Conservation (phyloP, 2,329 filamentous ascomycete genomes). For the Alternaria panax region DNA sequence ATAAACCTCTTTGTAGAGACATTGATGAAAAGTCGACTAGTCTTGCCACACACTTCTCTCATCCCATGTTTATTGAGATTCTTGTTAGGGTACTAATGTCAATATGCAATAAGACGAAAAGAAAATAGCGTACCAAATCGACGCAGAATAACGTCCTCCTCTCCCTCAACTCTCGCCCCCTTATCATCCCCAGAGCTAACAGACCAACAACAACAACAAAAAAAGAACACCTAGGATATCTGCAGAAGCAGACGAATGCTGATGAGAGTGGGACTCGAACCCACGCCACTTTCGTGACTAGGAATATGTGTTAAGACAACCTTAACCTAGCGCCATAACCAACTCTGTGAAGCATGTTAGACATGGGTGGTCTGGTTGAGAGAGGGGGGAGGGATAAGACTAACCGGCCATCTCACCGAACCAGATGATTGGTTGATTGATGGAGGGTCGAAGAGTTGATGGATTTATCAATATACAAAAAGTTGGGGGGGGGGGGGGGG, state of each 20-base stretch:
- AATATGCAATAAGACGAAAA: too few species aligned
- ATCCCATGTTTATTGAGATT: too few species aligned
- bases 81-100: too few species aligned
- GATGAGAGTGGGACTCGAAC: conserved; percentile 53
- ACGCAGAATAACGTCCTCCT: not conserved
- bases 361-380: too few species aligned
- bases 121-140: not conserved
- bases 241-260: conserved; percentile 39
- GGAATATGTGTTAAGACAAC: conserved; percentile 24
- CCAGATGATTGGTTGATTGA: not conserved
- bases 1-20: too few species aligned
- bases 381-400: too few species aligned
- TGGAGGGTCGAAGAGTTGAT: not conserved
- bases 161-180: not conserved
- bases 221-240: not conserved
- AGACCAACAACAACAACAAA: not conserved
- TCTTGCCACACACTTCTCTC: too few species aligned
- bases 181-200: not conserved
- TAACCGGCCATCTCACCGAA: not conserved
- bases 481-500: too few species aligned
- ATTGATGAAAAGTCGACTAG: too few species aligned
- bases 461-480: too few species aligned
- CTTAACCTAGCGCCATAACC: not conserved
- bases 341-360: too few species aligned
- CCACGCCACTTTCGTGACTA: conserved; percentile 52